Conservation (phyloP, 1,284 basidiomycete genomes). For the Cryptococcus neoformans region DNA sequence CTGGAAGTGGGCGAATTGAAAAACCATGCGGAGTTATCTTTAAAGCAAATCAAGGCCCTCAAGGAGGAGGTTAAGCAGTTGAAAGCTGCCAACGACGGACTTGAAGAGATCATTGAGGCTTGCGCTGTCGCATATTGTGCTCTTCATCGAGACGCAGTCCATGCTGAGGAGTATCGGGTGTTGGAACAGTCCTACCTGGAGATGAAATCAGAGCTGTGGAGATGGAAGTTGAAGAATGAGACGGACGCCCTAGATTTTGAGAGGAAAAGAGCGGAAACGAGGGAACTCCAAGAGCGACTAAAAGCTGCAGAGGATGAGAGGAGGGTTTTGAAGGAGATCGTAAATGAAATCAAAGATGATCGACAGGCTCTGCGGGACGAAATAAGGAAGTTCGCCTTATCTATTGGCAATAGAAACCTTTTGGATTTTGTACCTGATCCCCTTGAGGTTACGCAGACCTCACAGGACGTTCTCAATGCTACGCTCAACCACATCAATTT, state of each 20-base stretch:
- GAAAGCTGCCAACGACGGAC: slow-evolving; percentile 12
- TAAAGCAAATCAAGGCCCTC: neutral
- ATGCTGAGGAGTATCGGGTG: neutral
- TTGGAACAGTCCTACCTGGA: slow-evolving; percentile 1
- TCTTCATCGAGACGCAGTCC: slow-evolving; percentile 5
- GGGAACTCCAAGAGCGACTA: slow-evolving; percentile 1
- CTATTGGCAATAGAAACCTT: neutral
- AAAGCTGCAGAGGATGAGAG: neutral
- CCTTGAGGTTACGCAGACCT: too few species aligned
- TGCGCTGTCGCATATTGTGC: slow-evolving; percentile 4
- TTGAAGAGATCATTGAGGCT: slow-evolving; percentile 8
- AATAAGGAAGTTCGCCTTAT: neutral
- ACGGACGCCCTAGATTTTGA: neutral
- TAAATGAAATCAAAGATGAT: slow-evolving; percentile 5
- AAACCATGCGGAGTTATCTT: slow-evolving; percentile 1
- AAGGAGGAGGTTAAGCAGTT: slow-evolving; percentile 1
- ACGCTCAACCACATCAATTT: slow-evolving; percentile 10
- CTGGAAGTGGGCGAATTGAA: neutral
- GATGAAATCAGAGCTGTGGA: neutral
- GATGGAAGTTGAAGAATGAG: slow-evolving; percentile 6
- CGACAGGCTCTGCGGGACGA: slow-evolving; percentile 4
- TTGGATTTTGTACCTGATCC: too few species aligned
- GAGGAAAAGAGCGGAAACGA: neutral
- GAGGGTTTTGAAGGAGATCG: neutral
- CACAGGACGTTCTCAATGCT: too few species aligned